Percentiles rank a stretch among this genome's conserved stretches.
These are phyloP conservation scores for Claviceps arundinis DNA, from an alignment of 2,329 filamentous ascomycete species.

Conservation along the genomic window DNA sequence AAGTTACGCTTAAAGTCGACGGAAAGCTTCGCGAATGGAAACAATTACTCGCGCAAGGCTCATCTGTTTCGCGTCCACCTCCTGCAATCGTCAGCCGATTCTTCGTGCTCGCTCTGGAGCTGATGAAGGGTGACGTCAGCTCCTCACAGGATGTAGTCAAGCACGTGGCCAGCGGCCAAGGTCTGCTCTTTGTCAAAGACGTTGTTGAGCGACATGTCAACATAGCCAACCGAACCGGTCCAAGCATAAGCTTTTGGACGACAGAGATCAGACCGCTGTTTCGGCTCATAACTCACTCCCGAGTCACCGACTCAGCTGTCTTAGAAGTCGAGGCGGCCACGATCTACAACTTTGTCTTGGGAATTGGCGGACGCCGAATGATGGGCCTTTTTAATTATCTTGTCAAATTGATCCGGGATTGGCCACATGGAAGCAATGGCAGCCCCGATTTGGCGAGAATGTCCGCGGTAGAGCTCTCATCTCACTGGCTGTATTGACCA, in stretches of 20 bases:
- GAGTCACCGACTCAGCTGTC: slow-evolving; percentile 22
- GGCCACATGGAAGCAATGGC: slow-evolving; percentile 5
- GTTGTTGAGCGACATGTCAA: slow-evolving; percentile 13
- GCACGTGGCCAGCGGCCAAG: slow-evolving; percentile 15
- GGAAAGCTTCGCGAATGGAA: slow-evolving; percentile 12
- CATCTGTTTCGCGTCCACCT: not conserved
- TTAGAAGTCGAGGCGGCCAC: slow-evolving; percentile 24
- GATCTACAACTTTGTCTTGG: slow-evolving; percentile 22
- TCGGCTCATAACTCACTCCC: slow-evolving; percentile 20
- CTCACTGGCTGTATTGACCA: slow-evolving; percentile 19
- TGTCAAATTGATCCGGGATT: not conserved
- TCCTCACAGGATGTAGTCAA: slow-evolving; percentile 10
- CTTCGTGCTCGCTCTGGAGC: slow-evolving; percentile 9
- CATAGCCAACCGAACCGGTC: not conserved
- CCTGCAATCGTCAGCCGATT: slow-evolving; percentile 5
- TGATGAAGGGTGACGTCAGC: slow-evolving; percentile 11
- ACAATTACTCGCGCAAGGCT: slow-evolving; percentile 3
- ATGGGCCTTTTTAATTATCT: slow-evolving; percentile 19
- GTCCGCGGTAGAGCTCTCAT: slow-evolving; percentile 16
- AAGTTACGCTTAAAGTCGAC: not conserved
- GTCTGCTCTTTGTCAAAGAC: slow-evolving; percentile 16
- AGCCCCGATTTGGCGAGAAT: slow-evolving; percentile 7
- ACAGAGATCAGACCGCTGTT: slow-evolving; percentile 20
- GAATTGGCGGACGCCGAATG: slow-evolving; percentile 20
- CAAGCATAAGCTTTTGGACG: slow-evolving; percentile 12